Evolutionary conservation across 148 eudicot species (phyloP).

Genomic region (Rhododendron ferrugineum): DNA sequence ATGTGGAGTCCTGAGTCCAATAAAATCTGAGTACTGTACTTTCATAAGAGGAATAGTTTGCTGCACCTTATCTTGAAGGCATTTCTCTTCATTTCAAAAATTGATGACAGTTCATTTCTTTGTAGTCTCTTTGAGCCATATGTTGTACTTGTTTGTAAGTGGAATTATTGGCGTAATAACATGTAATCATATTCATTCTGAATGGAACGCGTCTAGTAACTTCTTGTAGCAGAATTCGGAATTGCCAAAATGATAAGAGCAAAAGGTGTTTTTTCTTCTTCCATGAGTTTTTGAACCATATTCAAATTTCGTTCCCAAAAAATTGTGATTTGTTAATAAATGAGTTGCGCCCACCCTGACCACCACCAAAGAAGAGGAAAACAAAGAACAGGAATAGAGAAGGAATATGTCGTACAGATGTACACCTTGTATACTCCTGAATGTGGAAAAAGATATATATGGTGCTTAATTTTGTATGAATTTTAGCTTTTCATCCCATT

Average conservation of each 20-base stretch:
- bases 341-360: not conserved
- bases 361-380: not conserved
- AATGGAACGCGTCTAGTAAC: not conserved
- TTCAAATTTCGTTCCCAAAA: not conserved
- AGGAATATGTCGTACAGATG: not conserved
- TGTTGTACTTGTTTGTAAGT: not conserved
- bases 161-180: not conserved
- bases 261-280: not conserved
- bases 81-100: not conserved
- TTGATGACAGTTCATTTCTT: not conserved
- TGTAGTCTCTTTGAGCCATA: not conserved
- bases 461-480: not conserved
- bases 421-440: not conserved
- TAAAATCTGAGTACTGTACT: not conserved
- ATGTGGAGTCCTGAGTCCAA: not conserved
- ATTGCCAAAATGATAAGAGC: not conserved
- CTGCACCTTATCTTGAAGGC: not conserved
- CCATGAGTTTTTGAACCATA: not conserved
- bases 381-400: not conserved
- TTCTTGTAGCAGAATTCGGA: not conserved
- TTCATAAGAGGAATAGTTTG: not conserved
- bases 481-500: not conserved
- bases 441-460: not conserved
- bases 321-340: not conserved
- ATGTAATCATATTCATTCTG: not conserved